A percentile compares a stretch with the other conserved stretches of the same genome.
phyloP scores from a whole-genome alignment of 257 asterid species.

The Gardenia jasminoides region DNA sequence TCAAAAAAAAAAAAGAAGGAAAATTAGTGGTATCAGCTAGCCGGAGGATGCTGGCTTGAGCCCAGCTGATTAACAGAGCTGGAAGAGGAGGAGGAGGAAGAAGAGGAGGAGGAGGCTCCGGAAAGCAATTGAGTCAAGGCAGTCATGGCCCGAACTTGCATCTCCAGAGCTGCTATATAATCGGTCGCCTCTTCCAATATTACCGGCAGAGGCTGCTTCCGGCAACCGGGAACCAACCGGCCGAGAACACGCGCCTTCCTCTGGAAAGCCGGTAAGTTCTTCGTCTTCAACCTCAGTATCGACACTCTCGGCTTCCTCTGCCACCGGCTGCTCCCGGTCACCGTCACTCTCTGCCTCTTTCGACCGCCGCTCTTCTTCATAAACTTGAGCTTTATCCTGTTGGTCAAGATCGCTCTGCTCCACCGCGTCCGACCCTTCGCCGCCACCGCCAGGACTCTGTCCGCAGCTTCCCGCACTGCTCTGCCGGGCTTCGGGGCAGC shows the following conservation, averaged over 20 bases:
- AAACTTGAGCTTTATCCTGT: constrained; percentile 66
- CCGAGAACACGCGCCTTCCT: constrained; percentile 67
- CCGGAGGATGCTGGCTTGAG: constrained; percentile 36
- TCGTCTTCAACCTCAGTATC: constrained; percentile 59
- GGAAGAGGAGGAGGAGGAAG: not conserved
- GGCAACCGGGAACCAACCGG: constrained; percentile 86
- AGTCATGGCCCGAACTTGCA: constrained; percentile 97
- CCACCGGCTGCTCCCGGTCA: constrained; percentile 41
- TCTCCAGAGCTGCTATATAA: constrained; percentile 90
- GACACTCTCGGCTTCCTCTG: constrained; percentile 64
- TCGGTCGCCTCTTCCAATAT: constrained; percentile 84
- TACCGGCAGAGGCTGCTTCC: constrained; percentile 82
- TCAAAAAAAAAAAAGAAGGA: not conserved
- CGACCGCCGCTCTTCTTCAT: constrained; percentile 50
- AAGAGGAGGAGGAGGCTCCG: constrained; percentile 39
- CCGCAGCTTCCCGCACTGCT: constrained; percentile 76
- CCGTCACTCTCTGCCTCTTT: constrained; percentile 43
- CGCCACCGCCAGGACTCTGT: constrained; percentile 66
- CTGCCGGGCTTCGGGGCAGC: constrained; percentile 23
- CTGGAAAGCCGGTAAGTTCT: constrained; percentile 75
- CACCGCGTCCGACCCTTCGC: constrained; percentile 85
- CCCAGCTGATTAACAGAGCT: constrained; percentile 37
- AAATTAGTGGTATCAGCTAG: constrained; percentile 26
- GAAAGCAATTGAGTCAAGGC: constrained; percentile 75
- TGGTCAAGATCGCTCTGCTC: constrained; percentile 89